phyloP scores from a whole-genome alignment of 2,329 filamentous ascomycete genomes.

The Penicillium sp. region DNA sequence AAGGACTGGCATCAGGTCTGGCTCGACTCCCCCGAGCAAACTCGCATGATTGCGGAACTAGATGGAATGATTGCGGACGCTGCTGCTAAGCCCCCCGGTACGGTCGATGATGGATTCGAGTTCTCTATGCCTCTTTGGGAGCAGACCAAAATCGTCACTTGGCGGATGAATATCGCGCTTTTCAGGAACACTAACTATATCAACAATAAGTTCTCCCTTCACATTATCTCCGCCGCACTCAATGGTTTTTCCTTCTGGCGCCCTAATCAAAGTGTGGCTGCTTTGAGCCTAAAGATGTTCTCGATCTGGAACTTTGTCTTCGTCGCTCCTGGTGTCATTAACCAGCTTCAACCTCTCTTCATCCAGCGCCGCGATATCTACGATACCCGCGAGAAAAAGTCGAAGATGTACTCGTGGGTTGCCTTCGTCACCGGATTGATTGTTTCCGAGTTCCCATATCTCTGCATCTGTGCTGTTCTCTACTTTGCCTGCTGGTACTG shows the following conservation, averaged over 20 bases:
- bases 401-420: constrained; percentile 12
- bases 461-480: constrained; percentile 11
- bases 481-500: constrained; percentile 35
- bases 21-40: constrained; percentile 9
- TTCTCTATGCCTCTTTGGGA: constrained; percentile 12
- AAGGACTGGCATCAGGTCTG: constrained; percentile 13
- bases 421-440: constrained; percentile 10
- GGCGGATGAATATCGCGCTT: constrained; percentile 9
- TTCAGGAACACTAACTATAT: constrained; percentile 12
- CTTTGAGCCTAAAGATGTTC: constrained; percentile 13
- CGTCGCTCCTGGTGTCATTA: constrained; percentile 12
- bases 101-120: constrained; percentile 11
- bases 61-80: constrained; percentile 6
- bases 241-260: constrained; percentile 14
- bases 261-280: constrained; percentile 2
- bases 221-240: constrained; percentile 7
- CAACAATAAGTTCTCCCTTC: constrained; percentile 11
- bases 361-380: constrained; percentile 13
- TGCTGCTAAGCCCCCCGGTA: constrained; percentile 5
- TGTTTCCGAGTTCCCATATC: constrained; percentile 11
- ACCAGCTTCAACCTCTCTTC: constrained; percentile 11
- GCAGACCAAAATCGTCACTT: constrained; percentile 11
- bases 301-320: constrained; percentile 12
- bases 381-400: constrained; percentile 12
- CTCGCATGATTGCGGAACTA: constrained; percentile 5